Evolutionary conservation across 2,329 filamentous ascomycete genomes (phyloP), one percentile per base, ranked within the genome.

Genomic region (Pseudogymnoascus sp.): DNA sequence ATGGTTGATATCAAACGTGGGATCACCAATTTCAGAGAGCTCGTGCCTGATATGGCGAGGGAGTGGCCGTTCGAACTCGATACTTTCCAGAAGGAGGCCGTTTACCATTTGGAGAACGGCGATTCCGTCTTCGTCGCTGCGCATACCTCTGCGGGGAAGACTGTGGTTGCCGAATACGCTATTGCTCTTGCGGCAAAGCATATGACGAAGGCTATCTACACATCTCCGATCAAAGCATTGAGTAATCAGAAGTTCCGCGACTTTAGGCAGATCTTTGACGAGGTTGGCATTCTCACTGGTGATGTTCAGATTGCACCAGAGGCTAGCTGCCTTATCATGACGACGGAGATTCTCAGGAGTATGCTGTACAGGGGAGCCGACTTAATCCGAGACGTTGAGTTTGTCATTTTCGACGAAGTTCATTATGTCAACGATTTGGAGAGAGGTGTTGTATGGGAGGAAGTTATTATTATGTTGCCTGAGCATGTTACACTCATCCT

Each of bases 131-230:
- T 99, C 71, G 95, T 99, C 61, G 95, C 95, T 8, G 95, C 95
- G 0, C 95, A 99, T 74, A 99, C 95, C 0, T 99, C 95, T 36
- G 95, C 95, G 21, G 95, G 95, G 64, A 99, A 99, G 79, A 99
- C 95, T 1, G 95, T 98, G 0, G 95, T 99, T 13, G 95, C 95
- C 28, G 95, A 99, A 75, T 99, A 99, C 76, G 95, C 93, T 60
- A 98, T 99, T 75, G 92, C 95, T 6, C 80, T 99, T 65, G 95
- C 95, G 31, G 89, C 92, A n/a, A 96, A 93, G 73, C 95, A 99
- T 75, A 98, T 98, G 93, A 99, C 95, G 7, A 99, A 99, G 75
- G 93, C 95, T 21, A 99, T 99, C 68, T 99, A 99, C 75, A 99
- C 95, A 0, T 98, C 95, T 0, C 95, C 95, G 0, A 99, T 99